Conservation (phyloP, 2,329 filamentous ascomycete species). For the Escovopsis sp. region DNA sequence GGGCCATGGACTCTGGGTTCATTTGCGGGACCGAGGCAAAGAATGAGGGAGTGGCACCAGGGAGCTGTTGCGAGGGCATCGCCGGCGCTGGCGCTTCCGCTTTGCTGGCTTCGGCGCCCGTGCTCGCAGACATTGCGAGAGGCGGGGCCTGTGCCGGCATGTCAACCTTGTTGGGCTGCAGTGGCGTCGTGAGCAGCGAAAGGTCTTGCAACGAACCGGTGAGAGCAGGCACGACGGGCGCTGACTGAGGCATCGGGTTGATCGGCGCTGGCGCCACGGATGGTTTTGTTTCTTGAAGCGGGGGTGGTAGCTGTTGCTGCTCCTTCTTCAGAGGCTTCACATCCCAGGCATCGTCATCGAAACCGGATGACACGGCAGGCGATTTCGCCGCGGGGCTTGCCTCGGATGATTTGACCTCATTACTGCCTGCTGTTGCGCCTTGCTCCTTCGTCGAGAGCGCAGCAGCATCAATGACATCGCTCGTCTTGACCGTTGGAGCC, state of each 20-base stretch:
- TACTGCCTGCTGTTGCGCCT: conserved; percentile 9
- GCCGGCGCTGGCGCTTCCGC: conserved; percentile 5
- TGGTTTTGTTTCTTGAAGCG: conserved; percentile 14
- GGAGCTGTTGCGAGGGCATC: conserved; percentile 28
- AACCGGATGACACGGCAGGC: conserved; percentile 36
- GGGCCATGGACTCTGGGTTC: conserved; percentile 18
- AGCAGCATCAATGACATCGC: conserved; percentile 74
- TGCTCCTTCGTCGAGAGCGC: conserved; percentile 52
- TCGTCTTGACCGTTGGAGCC: conserved; percentile 70
- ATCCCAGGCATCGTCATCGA: conserved; percentile 96
- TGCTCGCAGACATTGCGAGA: neutral
- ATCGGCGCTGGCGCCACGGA: conserved; percentile 10
- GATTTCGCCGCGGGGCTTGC: conserved; percentile 14
- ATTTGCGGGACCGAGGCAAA: conserved; percentile 26
- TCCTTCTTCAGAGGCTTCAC: conserved; percentile 63
- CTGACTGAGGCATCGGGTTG: conserved; percentile 10
- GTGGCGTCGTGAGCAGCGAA: conserved; percentile 35
- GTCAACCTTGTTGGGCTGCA: conserved; percentile 32
- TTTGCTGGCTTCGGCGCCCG: neutral
- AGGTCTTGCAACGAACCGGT: conserved; percentile 47
- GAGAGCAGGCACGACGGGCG: conserved; percentile 1
- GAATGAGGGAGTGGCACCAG: conserved; percentile 43
- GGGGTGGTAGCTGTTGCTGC: conserved; percentile 9
- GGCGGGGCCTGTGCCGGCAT: conserved; percentile 7
- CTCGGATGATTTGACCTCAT: conserved; percentile 10